phyloP scores from a whole-genome alignment of 139 green algal species.

The Chlorella sp. region DNA sequence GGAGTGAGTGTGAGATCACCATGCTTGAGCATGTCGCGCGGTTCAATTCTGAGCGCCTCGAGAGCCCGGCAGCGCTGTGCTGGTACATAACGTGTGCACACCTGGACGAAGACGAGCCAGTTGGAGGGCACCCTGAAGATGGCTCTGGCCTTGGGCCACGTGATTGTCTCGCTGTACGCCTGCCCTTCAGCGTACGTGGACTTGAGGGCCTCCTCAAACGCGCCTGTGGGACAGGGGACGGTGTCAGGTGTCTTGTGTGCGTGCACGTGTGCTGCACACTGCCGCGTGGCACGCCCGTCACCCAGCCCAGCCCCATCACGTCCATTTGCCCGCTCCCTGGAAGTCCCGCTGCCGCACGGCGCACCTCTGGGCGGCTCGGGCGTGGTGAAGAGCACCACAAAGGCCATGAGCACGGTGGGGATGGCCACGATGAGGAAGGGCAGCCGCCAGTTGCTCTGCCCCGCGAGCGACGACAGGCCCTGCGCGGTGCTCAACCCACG shows the following conservation, averaged over 20 bases:
- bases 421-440: conserved; percentile 76
- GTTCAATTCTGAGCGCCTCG: too few relatives aligned
- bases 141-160: conserved; percentile 32
- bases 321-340: too few relatives aligned
- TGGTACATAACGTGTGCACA: too few relatives aligned
- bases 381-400: conserved; percentile 50
- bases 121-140: conserved; percentile 62
- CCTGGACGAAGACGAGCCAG: conserved; percentile 59
- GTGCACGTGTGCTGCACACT: too few relatives aligned
- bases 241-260: too few relatives aligned
- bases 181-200: conserved; percentile 13
- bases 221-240: conserved; percentile 1
- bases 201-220: conserved; percentile 37
- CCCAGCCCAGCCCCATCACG: too few relatives aligned
- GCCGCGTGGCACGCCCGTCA: too few relatives aligned
- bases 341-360: too few relatives aligned
- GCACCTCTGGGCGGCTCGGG: conserved; percentile 55
- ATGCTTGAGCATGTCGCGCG: too few relatives aligned
- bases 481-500: too few relatives aligned
- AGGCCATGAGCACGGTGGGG: conserved; percentile 48
- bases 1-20: conserved; percentile 3
- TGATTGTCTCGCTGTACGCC: neutral
- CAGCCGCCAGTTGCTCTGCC: conserved; percentile 56
- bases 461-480: neutral
- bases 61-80: too few relatives aligned